Evolutionary conservation across 139 green algal genomes (phyloP).

Genomic region (Chlorella sp.): DNA sequence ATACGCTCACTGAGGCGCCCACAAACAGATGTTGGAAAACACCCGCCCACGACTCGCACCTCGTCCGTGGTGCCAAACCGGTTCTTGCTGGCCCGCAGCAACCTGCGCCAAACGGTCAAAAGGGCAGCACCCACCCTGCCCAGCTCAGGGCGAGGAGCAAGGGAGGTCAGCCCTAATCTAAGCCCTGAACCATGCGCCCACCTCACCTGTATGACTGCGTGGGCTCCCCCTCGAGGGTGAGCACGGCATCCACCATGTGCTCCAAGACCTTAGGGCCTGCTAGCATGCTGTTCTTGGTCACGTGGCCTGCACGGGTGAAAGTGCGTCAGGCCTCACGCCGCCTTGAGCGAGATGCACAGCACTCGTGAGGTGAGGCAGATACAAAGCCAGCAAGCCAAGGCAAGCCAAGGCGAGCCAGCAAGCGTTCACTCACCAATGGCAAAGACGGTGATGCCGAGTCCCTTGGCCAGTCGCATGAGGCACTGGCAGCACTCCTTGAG

Average conservation of each 20-base stretch:
- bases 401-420: background rate
- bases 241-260: slow-evolving; percentile 93
- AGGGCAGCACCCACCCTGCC: no score
- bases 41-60: slow-evolving; percentile 63
- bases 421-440: slow-evolving; percentile 45
- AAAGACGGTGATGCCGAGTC: slow-evolving; percentile 64
- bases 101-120: slow-evolving; percentile 8
- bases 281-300: slow-evolving; percentile 62
- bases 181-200: no score
- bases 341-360: no score
- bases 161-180: no score
- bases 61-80: slow-evolving; percentile 76
- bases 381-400: background rate
- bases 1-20: no score
- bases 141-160: no score
- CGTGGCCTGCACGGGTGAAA: slow-evolving; percentile 36
- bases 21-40: no score
- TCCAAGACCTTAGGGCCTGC: slow-evolving; percentile 87
- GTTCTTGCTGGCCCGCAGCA: slow-evolving; percentile 81
- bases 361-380: no score
- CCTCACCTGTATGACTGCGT: slow-evolving; percentile 10
- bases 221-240: slow-evolving; percentile 85
- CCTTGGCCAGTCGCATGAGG: slow-evolving; percentile 75
- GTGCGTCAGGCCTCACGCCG: no score
- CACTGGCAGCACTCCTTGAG: slow-evolving; percentile 84